Evolutionary conservation across 1,284 basidiomycete species (phyloP).

Genomic region (Marasmius sp.): DNA sequence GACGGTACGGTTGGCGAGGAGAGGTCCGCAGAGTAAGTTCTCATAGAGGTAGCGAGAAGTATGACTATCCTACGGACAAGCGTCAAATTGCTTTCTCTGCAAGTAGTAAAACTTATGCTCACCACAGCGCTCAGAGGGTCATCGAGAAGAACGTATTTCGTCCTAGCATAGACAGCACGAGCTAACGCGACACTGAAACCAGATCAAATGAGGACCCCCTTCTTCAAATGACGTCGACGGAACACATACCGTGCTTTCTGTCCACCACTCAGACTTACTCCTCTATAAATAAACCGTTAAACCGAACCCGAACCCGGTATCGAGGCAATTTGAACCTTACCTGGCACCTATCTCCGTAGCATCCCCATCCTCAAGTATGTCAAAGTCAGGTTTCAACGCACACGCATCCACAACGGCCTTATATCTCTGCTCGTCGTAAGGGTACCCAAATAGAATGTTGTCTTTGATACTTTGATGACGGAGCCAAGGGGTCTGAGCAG

Average conservation of each 20-base stretch:
- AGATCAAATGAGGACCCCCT: constrained; percentile 24
- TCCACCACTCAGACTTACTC: constrained; percentile 31
- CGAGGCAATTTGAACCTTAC: constrained; percentile 18
- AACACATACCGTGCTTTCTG: constrained; percentile 33
- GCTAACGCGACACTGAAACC: constrained; percentile 47
- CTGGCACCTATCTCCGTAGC: constrained; percentile 35
- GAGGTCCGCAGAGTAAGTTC: constrained; percentile 59
- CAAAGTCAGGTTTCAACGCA: constrained; percentile 62
- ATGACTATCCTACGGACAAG: constrained; percentile 59
- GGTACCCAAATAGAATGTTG: constrained; percentile 61
- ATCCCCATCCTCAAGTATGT: constrained; percentile 64
- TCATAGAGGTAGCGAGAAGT: constrained; percentile 71
- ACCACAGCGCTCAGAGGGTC: constrained; percentile 18
- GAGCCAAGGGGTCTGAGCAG: constrained; percentile 85
- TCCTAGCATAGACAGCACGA: constrained; percentile 19
- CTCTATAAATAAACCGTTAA: neutral
- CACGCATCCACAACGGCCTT: constrained; percentile 55
- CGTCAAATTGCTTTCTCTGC: neutral
- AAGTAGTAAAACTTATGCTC: neutral
- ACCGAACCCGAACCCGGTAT: neutral
- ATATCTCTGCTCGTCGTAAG: constrained; percentile 54
- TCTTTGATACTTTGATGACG: constrained; percentile 50
- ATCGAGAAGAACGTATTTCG: constrained; percentile 15
- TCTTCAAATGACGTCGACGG: neutral
- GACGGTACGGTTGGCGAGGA: constrained; percentile 67